Percentiles rank a stretch among this genome's conserved stretches.
These are phyloP conservation scores for Larix kaempferi DNA, from an alignment of 75 land plant species.

Conservation along the genomic window DNA sequence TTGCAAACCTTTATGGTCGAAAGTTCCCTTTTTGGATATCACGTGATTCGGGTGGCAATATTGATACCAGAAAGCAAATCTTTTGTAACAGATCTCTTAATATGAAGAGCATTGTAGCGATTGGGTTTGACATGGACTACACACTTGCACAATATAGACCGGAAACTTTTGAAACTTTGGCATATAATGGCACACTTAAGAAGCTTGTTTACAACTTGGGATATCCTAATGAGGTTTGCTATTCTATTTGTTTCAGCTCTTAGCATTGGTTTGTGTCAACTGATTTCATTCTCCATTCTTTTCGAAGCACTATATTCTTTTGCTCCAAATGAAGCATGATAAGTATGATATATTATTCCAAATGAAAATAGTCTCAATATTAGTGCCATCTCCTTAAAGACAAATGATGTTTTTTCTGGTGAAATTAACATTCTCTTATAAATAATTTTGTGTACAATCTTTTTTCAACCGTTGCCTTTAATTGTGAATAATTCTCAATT, in stretches of 20 bases:
- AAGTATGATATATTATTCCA: neutral
- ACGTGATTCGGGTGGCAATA: constrained; percentile 32
- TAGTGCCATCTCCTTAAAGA: neutral
- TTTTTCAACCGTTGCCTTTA: too few species aligned
- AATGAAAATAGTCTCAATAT: neutral
- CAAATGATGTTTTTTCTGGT: neutral
- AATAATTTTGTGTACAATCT: neutral
- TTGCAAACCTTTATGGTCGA: constrained; percentile 9
- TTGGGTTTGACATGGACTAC: constrained; percentile 99
- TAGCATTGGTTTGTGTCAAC: neutral
- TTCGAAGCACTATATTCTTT: neutral
- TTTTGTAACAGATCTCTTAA: constrained; percentile 94
- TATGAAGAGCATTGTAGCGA: constrained; percentile 92
- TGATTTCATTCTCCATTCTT: neutral
- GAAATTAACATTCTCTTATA: neutral
- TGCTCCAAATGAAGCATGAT: neutral
- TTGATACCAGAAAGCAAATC: constrained; percentile 72
- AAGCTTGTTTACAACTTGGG: constrained; percentile 86
- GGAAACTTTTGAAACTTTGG: constrained; percentile 93
- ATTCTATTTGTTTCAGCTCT: neutral
- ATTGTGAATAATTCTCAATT: too few species aligned
- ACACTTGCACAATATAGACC: constrained; percentile 97
- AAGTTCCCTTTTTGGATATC: constrained; percentile 41
- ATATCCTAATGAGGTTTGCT: constrained; percentile 82
- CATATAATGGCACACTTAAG: constrained; percentile 78